phyloP scores from a whole-genome alignment of 1,139 yeast species.

The Zhuliangozyma parablackwelliae region DNA sequence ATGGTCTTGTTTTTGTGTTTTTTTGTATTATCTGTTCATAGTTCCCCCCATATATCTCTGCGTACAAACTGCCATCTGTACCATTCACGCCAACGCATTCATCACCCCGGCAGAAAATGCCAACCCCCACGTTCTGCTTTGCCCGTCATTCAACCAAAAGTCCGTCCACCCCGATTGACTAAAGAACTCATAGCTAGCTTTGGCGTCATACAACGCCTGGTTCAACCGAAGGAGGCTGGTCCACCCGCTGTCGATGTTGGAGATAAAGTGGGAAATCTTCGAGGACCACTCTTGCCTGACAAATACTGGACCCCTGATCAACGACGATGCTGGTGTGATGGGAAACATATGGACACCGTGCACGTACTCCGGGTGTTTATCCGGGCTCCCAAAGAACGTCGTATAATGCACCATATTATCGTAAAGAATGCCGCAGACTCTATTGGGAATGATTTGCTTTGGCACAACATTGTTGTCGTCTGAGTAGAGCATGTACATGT shows the following conservation, averaged over 20 bases:
- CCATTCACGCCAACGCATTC: too few species aligned
- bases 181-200: constrained; percentile 64
- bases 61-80: too few species aligned
- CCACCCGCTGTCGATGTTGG: constrained; percentile 73
- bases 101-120: constrained; percentile 73
- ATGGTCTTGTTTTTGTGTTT: too few species aligned
- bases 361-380: constrained; percentile 62
- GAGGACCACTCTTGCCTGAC: constrained; percentile 79
- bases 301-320: constrained; percentile 62
- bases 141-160: constrained; percentile 74
- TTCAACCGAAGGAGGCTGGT: constrained; percentile 77
- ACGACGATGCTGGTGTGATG: constrained; percentile 78
- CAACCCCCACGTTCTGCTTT: constrained; percentile 84
- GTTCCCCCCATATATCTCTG: too few species aligned
- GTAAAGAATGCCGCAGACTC: constrained; percentile 71
- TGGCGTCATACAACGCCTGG: constrained; percentile 72
- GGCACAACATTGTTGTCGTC: constrained; percentile 62
- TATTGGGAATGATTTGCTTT: constrained; percentile 50
- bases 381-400: constrained; percentile 45
- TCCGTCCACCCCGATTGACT: constrained; percentile 24
- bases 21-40: too few species aligned
- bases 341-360: constrained; percentile 95
- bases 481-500: constrained; percentile 54
- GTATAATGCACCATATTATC: constrained; percentile 92
- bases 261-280: constrained; percentile 47